Evolutionary conservation across 345 rosid species (phyloP).

Genomic region (Pseudoturritis turrita): DNA sequence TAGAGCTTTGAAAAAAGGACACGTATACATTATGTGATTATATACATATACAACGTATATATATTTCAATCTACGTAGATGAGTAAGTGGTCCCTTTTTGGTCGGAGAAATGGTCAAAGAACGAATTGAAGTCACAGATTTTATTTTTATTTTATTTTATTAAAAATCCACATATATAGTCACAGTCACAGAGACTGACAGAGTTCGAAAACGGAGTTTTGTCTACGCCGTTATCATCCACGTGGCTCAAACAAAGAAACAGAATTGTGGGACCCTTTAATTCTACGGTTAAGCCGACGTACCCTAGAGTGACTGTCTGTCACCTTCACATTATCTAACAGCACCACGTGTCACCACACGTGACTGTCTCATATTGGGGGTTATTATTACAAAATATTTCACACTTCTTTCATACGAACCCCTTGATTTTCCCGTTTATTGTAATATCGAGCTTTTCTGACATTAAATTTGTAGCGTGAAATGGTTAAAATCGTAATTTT

Average conservation of each 20-base stretch:
- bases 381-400: background rate
- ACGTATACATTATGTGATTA: background rate
- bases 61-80: background rate
- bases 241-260: background rate
- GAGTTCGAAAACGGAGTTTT: background rate
- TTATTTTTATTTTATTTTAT: background rate
- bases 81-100: conserved; percentile 6
- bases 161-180: background rate
- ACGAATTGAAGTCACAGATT: background rate
- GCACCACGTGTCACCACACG: background rate
- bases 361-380: background rate
- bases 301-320: conserved; percentile 32
- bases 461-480: no score
- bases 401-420: background rate
- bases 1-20: background rate
- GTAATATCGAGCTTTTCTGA: no score
- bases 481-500: no score
- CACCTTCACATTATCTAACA: background rate
- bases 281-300: conserved; percentile 32
- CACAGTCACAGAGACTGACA: background rate
- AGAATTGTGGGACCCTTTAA: background rate
- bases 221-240: background rate
- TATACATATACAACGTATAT: background rate
- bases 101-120: conserved; percentile 13
- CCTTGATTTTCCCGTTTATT: background rate